These are phyloP conservation scores for Plasmodium yoelii DNA, from an alignment of 169 alveolate genomes.

Conservation along the genomic window DNA sequence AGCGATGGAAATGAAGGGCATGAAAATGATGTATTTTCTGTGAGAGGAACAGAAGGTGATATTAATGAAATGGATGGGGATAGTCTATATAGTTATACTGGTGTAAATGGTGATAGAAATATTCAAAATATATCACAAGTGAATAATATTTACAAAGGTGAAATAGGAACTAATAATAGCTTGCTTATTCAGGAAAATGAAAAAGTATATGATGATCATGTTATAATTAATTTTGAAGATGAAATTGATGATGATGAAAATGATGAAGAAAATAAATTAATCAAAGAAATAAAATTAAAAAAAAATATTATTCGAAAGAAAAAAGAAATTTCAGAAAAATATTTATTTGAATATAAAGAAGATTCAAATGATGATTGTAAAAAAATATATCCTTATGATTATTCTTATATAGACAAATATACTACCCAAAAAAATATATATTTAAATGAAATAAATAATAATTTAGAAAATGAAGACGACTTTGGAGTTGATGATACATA, in stretches of 20 bases:
- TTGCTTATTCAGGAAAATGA: not conserved
- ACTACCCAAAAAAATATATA: not conserved
- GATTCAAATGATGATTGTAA: not conserved
- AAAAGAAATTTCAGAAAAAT: slow-evolving; percentile 11
- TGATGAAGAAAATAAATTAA: slow-evolving; percentile 73
- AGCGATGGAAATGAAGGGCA: too few species aligned
- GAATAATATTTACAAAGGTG: too few species aligned
- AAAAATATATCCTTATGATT: not conserved
- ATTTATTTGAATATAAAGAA: not conserved
- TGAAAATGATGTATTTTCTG: too few species aligned
- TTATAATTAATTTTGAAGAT: slow-evolving; percentile 9
- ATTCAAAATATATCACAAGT: too few species aligned
- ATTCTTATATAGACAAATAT: not conserved
- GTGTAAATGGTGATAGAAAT: too few species aligned
- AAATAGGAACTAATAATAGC: too few species aligned
- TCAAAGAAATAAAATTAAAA: slow-evolving; percentile 67
- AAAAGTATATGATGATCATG: not conserved
- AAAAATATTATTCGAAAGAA: slow-evolving; percentile 63
- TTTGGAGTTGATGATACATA: slow-evolving; percentile 47
- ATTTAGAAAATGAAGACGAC: slow-evolving; percentile 24
- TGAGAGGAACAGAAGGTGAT: too few species aligned
- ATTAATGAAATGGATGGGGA: too few species aligned
- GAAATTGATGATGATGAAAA: slow-evolving; percentile 21
- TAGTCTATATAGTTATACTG: too few species aligned
- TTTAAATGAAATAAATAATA: not conserved